Evolutionary conservation across 176 grass and related monocot species (phyloP), one percentile per base, ranked within the genome.

Genomic region (Zoysia pacifica): DNA sequence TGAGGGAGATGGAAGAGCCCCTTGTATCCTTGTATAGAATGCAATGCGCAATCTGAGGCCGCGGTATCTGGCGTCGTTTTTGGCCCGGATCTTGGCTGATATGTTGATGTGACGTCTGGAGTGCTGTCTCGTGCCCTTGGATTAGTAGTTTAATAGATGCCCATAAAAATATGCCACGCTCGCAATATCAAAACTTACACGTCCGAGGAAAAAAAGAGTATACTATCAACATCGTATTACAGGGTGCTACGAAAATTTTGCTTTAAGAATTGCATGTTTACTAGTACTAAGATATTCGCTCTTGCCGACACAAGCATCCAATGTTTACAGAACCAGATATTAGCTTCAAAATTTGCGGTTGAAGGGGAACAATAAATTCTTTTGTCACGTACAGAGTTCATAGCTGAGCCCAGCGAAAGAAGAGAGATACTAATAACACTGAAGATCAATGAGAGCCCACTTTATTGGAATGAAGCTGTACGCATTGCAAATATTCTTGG

Each of bases 21-120:
- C 14, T 39, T 85, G 87, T 85, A 81, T 89, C 82, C 66, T 81
- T 85, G 87, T 89, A 89, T 73, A 88, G 48, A 79, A 68, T 65
- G 82, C 87, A 81, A 52, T 48, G 82, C 82, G 58, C 42, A 36
- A 88, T 39, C 47, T 39, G 63, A 65, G 65, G 76, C 71, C 61
- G 9, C 59, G 3, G 41, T 71, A 66, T 80, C 87, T 59, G 58
- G n/a, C 64, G 87, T 85, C 78, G 67, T 69, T 89, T 81, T 85
- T 72, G 72, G 78, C 60, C 70, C 65, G 87, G 82, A 85, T 89
- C 82, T 49, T 70, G 49, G 72, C 59, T 72, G 82, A 85, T 89
- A 70, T 40, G 67, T 3, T 46, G 87, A 89, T 85, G 87, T 39
- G 66, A 81, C 72, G 67, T 59, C 5, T 67, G 41, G n/a, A n/a